Base-by-base conservation (phyloP, 495 filamentous ascomycete genomes). In the Penicillium soppii region DNA sequence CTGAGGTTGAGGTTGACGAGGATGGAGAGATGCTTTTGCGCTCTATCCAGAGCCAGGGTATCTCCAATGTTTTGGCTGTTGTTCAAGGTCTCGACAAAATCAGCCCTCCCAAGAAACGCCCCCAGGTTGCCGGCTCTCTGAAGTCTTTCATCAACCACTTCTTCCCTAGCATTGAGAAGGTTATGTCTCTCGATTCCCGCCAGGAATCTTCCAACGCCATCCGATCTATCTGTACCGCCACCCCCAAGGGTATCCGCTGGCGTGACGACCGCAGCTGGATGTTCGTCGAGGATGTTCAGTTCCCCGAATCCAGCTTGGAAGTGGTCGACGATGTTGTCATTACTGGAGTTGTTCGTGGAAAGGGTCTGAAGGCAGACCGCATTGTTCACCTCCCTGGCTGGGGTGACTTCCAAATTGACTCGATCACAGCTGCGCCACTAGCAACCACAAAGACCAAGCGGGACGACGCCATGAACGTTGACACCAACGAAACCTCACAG, bases 191-290 rank as follows among this genome's bases (percentile, higher is more conserved):
- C 38, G 90, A 95, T 56, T 90, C 85, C 7, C 73, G 86, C 63
- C 91, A 95, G 63, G 94, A 98, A 64, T 91, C 87, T 65, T 80
- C 87, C 8, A 97, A 96, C 59, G 72, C 92, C 12, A 88, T 97
- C 64, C 83, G 95, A 17, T 91, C 89, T 16, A 70, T 98, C 13
- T 98, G 94, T 70, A 95, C 86, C 45, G 86, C 84, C 5, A 90
- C 83, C 8, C 92, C 95, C 19, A 97, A 95, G 69, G 95, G 95
- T 7, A 80, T 98, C 16, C 76, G 82, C 38, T 98, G 94, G 94
- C 82, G 95, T 59, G 95, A 97, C 51, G 86, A 95, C 52, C 78
- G 94, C 53, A 92, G 90, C 56, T 98, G 92, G 87, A 89, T 98
- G 85, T 73, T 95, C 20, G 83, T 91, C 7, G 92, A 98, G 54